phyloP scores from a whole-genome alignment of 768 basidiomycete species.

The Coprinopsis strossmayeri region DNA sequence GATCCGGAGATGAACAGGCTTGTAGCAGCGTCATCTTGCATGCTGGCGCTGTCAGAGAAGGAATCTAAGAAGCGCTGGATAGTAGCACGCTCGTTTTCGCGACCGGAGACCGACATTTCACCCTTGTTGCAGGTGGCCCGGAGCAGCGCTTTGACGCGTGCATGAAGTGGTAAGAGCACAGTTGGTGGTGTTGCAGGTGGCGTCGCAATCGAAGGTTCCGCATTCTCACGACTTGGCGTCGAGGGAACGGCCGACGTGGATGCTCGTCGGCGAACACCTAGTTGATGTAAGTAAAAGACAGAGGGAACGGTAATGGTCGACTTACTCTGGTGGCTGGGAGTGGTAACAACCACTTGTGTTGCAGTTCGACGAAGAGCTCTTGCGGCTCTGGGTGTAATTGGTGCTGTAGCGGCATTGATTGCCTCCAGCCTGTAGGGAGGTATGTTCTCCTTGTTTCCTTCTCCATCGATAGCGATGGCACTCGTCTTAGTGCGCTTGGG shows the following conservation, averaged over 20 bases:
- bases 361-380: conserved; percentile 32
- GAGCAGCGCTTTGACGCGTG: conserved; percentile 62
- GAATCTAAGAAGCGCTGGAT: conserved; percentile 55
- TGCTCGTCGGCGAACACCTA: conserved; percentile 41
- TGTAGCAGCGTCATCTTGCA: conserved; percentile 24
- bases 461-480: conserved; percentile 37
- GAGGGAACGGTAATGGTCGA: no score
- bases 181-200: conserved; percentile 57
- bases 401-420: conserved; percentile 26
- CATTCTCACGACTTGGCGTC: conserved; percentile 39
- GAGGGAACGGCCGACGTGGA: conserved; percentile 41
- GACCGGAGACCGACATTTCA: conserved; percentile 54
- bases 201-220: conserved; percentile 42
- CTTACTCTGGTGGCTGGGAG: no score
- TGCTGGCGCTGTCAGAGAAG: conserved; percentile 34
- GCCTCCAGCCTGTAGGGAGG: conserved; percentile 48
- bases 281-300: no score
- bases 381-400: conserved; percentile 30
- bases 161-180: conserved; percentile 42
- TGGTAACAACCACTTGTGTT: conserved; percentile 29
- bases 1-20: conserved; percentile 87
- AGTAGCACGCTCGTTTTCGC: conserved; percentile 51
- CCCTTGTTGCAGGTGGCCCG: conserved; percentile 61
- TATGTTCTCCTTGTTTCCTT: conserved; percentile 73
- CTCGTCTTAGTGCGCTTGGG: conserved; percentile 58